Evolutionary conservation across 2,329 filamentous ascomycete genomes (phyloP).

Genomic region (Cercospora canescens): DNA sequence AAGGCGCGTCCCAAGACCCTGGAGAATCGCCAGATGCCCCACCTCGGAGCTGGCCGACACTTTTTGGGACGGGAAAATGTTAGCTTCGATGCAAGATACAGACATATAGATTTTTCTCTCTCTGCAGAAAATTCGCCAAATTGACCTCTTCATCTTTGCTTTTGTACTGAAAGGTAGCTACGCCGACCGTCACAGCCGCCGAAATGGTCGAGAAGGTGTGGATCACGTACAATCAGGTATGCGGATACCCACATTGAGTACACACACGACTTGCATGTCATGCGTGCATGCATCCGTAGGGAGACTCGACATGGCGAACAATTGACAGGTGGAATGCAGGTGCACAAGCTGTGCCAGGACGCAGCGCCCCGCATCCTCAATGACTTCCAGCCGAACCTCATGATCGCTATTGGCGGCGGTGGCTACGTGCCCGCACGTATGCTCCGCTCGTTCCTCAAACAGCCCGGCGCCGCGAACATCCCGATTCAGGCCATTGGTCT

Average conservation of each 20-base stretch:
- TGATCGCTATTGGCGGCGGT: constrained; percentile 97
- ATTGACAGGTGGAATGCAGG: constrained; percentile 43
- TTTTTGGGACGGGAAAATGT: background rate
- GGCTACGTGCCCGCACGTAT: constrained; percentile 97
- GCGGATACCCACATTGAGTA: background rate
- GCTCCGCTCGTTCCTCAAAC: constrained; percentile 95
- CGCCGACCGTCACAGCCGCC: background rate
- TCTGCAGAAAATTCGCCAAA: background rate
- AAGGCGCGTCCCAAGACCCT: background rate
- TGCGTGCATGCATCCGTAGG: background rate
- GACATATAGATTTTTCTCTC: background rate
- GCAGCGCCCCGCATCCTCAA: constrained; percentile 78
- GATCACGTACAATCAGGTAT: constrained; percentile 29
- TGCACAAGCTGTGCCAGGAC: constrained; percentile 95
- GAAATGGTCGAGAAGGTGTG: constrained; percentile 27
- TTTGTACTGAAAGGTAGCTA: background rate
- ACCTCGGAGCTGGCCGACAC: background rate
- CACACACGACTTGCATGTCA: background rate
- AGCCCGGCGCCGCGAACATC: constrained; percentile 83
- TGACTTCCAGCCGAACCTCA: constrained; percentile 88
- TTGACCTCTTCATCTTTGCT: background rate
- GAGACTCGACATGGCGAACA: background rate
- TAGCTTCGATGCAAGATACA: background rate
- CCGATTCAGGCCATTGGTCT: constrained; percentile 98
- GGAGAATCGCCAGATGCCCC: background rate